Evolutionary conservation across 2,329 filamentous ascomycete species (phyloP).

Genomic region (Fusarium caatingaense): DNA sequence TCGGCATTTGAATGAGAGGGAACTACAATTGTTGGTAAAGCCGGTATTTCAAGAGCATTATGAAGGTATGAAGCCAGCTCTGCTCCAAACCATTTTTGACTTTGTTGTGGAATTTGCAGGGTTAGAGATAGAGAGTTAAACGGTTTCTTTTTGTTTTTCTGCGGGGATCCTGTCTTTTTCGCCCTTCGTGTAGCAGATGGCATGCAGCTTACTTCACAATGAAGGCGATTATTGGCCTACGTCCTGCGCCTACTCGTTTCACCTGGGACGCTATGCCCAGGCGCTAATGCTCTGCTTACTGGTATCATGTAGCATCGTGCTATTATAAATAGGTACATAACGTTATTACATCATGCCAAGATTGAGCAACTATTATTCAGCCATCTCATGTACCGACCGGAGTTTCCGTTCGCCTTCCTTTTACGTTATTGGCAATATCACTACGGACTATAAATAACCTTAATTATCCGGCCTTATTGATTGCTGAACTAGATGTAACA

Average conservation of each 20-base stretch:
- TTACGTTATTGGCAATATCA: background rate
- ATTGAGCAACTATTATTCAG: background rate
- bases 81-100: no score
- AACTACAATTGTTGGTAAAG: no score
- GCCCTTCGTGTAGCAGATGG: no score
- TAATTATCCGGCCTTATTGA: no score
- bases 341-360: background rate
- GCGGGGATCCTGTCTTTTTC: background rate
- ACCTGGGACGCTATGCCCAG: no score
- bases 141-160: background rate
- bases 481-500: background rate
- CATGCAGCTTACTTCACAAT: background rate
- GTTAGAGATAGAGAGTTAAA: background rate
- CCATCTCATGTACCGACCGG: background rate
- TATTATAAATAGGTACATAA: background rate
- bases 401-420: background rate
- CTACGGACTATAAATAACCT: background rate
- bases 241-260: no score
- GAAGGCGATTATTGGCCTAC: no score
- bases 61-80: no score
- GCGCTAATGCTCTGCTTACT: background rate
- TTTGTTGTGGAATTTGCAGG: background rate
- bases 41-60: no score
- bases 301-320: background rate
- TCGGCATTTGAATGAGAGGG: no score